Evolutionary conservation across 768 basidiomycete genomes (phyloP).

Genomic region (Scleroderma bovista): DNA sequence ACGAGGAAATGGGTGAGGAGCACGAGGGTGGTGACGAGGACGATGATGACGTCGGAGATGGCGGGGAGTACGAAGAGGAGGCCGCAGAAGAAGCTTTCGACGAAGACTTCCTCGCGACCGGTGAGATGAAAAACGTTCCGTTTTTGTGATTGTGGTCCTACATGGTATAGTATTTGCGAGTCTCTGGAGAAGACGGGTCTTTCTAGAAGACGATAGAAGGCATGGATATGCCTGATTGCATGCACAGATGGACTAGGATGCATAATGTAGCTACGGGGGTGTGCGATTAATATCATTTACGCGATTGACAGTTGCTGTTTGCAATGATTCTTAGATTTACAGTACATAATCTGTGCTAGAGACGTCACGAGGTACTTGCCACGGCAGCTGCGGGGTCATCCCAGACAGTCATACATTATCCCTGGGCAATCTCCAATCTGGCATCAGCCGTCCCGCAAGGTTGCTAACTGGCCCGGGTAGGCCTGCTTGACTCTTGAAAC

Average conservation of each 20-base stretch:
- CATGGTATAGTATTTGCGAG: too few relatives aligned
- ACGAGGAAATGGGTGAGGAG: constrained; percentile 33
- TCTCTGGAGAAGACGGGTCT: too few relatives aligned
- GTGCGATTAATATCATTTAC: too few relatives aligned
- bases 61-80: constrained; percentile 36
- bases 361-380: too few relatives aligned
- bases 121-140: constrained; percentile 77
- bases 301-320: too few relatives aligned
- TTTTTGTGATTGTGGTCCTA: constrained; percentile 41
- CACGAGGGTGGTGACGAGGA: constrained; percentile 27
- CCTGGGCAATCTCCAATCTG: constrained; percentile 68
- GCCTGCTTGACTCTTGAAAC: constrained; percentile 89
- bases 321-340: too few relatives aligned
- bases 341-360: too few relatives aligned
- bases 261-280: too few relatives aligned
- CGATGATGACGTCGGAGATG: constrained; percentile 28
- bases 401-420: constrained; percentile 41
- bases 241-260: too few relatives aligned
- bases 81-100: constrained; percentile 72
- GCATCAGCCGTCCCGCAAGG: constrained; percentile 77
- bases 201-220: too few relatives aligned
- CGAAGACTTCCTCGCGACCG: constrained; percentile 73
- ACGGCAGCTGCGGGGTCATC: too few relatives aligned
- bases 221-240: too few relatives aligned
- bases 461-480: constrained; percentile 89